These are phyloP conservation scores for Colletotrichum tropicale DNA, from an alignment of 2,329 filamentous ascomycete species.

Conservation along the genomic window DNA sequence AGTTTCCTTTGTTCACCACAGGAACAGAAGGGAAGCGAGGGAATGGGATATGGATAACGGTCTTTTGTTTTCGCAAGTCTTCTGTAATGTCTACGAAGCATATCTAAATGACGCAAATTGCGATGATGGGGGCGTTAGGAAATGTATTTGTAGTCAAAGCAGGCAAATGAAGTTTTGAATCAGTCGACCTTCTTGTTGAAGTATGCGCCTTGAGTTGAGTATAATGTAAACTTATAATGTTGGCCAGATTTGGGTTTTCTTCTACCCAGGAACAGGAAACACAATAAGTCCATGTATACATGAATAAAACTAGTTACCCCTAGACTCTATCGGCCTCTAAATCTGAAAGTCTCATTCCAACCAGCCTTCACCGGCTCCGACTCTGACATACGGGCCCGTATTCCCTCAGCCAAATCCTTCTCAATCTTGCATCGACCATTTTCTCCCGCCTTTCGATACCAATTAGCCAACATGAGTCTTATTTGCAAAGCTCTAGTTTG, in stretches of 20 bases:
- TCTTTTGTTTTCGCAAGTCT: neutral
- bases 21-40: neutral
- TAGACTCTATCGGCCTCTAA: no score
- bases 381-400: neutral
- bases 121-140: neutral
- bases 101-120: neutral
- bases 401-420: neutral
- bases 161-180: constrained; percentile 9
- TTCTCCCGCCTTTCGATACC: neutral
- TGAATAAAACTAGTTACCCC: no score
- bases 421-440: neutral
- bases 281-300: no score
- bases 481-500: neutral
- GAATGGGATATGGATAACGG: neutral
- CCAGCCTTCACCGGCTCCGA: neutral
- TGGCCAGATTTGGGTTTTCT: neutral
- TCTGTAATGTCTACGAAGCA: neutral
- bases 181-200: accelerated
- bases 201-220: neutral
- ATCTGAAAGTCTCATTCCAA: neutral
- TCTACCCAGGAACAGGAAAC: no score
- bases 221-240: accelerated
- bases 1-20: neutral
- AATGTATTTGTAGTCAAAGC: neutral
- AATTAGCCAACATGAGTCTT: neutral